Evolutionary conservation across 2,329 filamentous ascomycete genomes (phyloP).

Genomic region (Calonectria hawksworthii): DNA sequence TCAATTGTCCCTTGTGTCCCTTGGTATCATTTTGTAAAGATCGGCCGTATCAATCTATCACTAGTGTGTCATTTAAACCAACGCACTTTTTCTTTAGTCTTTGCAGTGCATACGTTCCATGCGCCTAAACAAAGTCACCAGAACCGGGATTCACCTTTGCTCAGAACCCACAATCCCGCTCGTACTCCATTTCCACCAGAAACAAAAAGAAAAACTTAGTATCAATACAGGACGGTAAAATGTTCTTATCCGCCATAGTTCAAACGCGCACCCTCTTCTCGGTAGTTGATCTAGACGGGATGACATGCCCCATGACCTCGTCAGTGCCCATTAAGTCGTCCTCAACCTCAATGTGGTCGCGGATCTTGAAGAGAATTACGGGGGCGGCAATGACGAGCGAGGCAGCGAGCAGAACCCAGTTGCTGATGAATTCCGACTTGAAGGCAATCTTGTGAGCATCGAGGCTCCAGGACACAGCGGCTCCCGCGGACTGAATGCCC

Average conservation of each 20-base stretch:
- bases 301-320: conserved; percentile 83
- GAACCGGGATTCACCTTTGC: background rate
- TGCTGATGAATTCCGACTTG: conserved; percentile 78
- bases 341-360: conserved; percentile 84
- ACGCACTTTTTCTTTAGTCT: background rate
- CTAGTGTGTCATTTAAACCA: background rate
- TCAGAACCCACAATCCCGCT: background rate
- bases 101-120: background rate
- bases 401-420: conserved; percentile 82
- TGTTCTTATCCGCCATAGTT: too few species aligned
- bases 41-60: background rate
- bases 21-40: background rate
- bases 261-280: conserved; percentile 5
- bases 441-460: conserved; percentile 63
- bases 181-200: background rate
- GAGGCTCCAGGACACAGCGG: conserved; percentile 63
- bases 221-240: background rate
- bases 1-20: background rate
- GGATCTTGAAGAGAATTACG: conserved; percentile 83
- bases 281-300: conserved; percentile 33
- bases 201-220: too few species aligned
- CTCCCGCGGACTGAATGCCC: conserved; percentile 82
- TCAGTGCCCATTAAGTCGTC: conserved; percentile 89
- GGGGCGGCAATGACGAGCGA: conserved; percentile 83
- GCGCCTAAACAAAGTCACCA: background rate